phyloP scores from a whole-genome alignment of 129 eudicot species.

The Escallonia herrerae region DNA sequence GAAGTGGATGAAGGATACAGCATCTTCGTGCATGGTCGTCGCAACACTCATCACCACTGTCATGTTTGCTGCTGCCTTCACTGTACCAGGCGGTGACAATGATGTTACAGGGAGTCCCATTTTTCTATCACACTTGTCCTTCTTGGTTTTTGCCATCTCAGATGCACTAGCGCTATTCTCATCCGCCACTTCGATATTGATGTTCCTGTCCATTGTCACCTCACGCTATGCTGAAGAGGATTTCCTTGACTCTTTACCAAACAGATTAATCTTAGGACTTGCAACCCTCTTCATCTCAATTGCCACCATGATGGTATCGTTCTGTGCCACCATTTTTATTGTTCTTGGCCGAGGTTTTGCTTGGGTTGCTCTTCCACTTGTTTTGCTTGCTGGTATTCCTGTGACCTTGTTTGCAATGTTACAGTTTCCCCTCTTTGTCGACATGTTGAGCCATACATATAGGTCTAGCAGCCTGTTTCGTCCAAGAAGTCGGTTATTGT shows the following conservation, averaged over 20 bases:
- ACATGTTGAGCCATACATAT: not conserved
- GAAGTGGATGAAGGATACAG: constrained; percentile 25
- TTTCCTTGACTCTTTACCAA: constrained; percentile 1
- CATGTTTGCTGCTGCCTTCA: constrained; percentile 23
- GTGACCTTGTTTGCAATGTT: constrained; percentile 10
- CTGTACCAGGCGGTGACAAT: constrained; percentile 21
- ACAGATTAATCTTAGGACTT: constrained; percentile 12
- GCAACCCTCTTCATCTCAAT: constrained; percentile 17
- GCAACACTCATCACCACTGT: constrained; percentile 24
- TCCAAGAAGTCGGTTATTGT: constrained; percentile 5
- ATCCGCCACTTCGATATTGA: constrained; percentile 17
- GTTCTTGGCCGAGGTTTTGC: constrained; percentile 2
- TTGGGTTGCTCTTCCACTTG: constrained; percentile 13
- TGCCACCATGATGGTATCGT: constrained; percentile 20
- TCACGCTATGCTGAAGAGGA: constrained; percentile 21
- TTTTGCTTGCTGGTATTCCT: constrained; percentile 9
- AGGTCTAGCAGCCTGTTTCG: constrained; percentile 6
- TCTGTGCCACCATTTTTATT: constrained; percentile 12
- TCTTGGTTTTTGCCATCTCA: constrained; percentile 8
- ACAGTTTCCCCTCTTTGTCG: constrained; percentile 12
- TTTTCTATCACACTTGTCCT: not conserved
- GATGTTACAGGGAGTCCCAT: constrained; percentile 7
- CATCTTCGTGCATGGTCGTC: constrained; percentile 18
- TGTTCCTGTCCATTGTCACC: constrained; percentile 21
- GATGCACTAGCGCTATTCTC: constrained; percentile 20